Evolutionary conservation across 768 basidiomycete species (phyloP), one percentile per base, ranked within the genome.

Genomic region (Antrodiella citrinella): DNA sequence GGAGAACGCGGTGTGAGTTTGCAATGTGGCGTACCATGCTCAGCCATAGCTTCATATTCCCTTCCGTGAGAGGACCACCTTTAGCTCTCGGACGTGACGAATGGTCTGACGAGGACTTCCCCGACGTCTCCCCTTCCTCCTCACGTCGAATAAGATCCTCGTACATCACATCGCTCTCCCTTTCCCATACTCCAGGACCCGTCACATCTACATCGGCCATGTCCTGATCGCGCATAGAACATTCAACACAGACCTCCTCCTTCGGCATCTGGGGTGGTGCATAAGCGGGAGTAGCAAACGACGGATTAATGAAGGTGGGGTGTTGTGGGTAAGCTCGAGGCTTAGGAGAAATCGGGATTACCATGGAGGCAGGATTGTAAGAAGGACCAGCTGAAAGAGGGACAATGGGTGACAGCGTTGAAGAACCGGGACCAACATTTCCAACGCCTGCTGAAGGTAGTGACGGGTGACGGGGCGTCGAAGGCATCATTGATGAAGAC

Each of bases 141-240:
- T 94, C 92, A 54, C 82, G 72, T 52, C 73, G 69, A 53, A 83
- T 70, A 20, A 94, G 69, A 38, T 98, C 94, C 35, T 89, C 80
- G 50, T 77, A 95, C 24, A 77, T 70, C 10, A 74, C 80, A 62
- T 99, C 95, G 61, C 91, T 93, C 54, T 85, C 85, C 35, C 96
- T 76, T 0, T 89, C 91, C 96, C 96, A 99, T 5, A 87, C 77
- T 1, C 92, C 91, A 9, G 84, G 81, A 23, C 82, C 80, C 2
- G 82, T 78, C 19, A 96, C 96, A 64, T 89, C 79, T 21, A 99
- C 91, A 64, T 96, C 94, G 7, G 85, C 91, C 87, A 99, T 91
- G 64, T 99, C 96, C 62, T 95, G 82, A 66, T 99, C 96, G 25
- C 96, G 84, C 94, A 98, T 98, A 51, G 96, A 86, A 62, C 96